Evolutionary conservation across 2,329 filamentous ascomycete genomes (phyloP), one percentile per base, ranked within the genome.

Genomic region (Periconia sp.): DNA sequence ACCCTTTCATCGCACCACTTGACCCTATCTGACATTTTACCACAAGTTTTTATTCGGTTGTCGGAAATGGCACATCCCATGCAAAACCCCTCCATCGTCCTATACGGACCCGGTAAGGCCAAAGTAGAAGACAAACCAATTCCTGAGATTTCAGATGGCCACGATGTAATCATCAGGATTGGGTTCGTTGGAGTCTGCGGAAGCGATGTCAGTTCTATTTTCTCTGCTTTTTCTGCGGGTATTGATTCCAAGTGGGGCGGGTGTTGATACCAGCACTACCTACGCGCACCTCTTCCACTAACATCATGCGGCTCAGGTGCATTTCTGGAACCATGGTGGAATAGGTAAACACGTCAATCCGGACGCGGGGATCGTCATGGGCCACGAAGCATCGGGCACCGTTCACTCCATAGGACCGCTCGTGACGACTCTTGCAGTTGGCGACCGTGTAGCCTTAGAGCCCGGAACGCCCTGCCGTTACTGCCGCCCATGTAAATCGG

Each of bases 281-380:
- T 37, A 11, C 15, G 33, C 11, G 5, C 33, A 37, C 41, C 40
- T 27, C 11, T 18, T 44, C 35, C 40, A 50, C 50, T 52, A 50
- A 49, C 54, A 45, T 20, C 5, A 27, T 27, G 23, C 23, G 23
- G 5, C 5, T 27, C 19, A 70, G 66, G 88, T 97, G 49, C 93
- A 97, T 78, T 97, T 97, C 81, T 97, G 92, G 93, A 89, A 94
- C 71, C 88, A 89, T 44, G 93, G 93, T 63, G 90, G 89, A 78
- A 97, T 97, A 71, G 92, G 92, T 15, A 92, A 92, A 60, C 94
- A 45, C 18, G 49, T 68, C 95, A 90, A 87, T 95, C 63, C 92
- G 93, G 35, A 81, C 82, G 61, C 88, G 81, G 70, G 88, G 90
- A 74, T 92, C 72, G 90, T 96, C 65, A 87, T 97, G 43, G 93